phyloP scores from a whole-genome alignment of 108 stramenopile species.

The Mayamaea pseudoterrestris region DNA sequence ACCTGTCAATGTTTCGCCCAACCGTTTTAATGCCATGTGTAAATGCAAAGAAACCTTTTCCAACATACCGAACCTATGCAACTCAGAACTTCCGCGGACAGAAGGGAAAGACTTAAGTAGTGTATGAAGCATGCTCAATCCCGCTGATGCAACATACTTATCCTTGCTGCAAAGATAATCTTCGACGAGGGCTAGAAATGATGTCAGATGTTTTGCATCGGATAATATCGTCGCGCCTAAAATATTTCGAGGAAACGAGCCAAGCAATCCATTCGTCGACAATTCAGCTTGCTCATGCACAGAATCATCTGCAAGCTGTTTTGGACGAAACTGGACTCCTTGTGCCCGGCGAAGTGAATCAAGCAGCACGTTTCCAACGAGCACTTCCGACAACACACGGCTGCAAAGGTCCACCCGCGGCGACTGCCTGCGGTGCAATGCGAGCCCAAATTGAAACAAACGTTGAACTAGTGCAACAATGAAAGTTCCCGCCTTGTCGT shows the following conservation, averaged over 20 bases:
- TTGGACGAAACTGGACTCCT: neutral
- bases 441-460: slow-evolving; percentile 9
- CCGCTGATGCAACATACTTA: slow-evolving; percentile 15
- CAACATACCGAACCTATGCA: slow-evolving; percentile 24
- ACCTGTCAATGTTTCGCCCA: slow-evolving; percentile 8
- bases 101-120: slow-evolving; percentile 13
- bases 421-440: slow-evolving; percentile 5
- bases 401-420: slow-evolving; percentile 9
- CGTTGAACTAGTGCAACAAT: slow-evolving; percentile 7
- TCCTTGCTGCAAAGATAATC: slow-evolving; percentile 34
- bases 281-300: neutral
- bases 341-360: slow-evolving; percentile 9
- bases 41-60: slow-evolving; percentile 23
- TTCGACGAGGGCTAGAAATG: slow-evolving; percentile 21
- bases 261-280: slow-evolving; percentile 1
- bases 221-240: slow-evolving; percentile 9
- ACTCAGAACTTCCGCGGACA: slow-evolving; percentile 6
- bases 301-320: neutral
- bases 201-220: slow-evolving; percentile 7
- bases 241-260: slow-evolving; percentile 11
- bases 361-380: slow-evolving; percentile 20
- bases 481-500: slow-evolving; percentile 15
- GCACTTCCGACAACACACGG: slow-evolving; percentile 3
- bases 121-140: slow-evolving; percentile 10
- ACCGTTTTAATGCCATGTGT: slow-evolving; percentile 11